A percentile compares a stretch with the other conserved stretches of the same genome.
These are phyloP conservation scores for Stropharia rugosoannulata DNA, from an alignment of 768 basidiomycete species.

Conservation along the genomic window DNA sequence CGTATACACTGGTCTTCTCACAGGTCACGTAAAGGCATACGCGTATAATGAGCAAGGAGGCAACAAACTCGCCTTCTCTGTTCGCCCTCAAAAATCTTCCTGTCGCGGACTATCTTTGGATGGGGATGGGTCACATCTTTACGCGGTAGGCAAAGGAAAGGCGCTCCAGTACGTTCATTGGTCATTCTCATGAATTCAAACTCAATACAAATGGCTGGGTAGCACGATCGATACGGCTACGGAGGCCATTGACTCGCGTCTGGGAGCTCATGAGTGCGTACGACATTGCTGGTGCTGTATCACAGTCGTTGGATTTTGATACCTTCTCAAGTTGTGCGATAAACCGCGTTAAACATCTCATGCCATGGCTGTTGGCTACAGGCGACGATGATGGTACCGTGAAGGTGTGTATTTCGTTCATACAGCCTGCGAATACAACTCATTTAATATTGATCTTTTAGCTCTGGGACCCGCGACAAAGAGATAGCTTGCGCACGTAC, in stretches of 20 bases:
- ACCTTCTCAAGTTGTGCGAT: slow-evolving; percentile 64
- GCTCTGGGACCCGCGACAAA: slow-evolving; percentile 88
- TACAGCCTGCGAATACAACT: neutral
- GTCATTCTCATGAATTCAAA: neutral
- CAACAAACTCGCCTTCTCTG: slow-evolving; percentile 53
- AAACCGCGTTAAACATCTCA: slow-evolving; percentile 77
- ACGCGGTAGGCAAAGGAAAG: slow-evolving; percentile 81
- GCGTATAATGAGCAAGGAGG: slow-evolving; percentile 72
- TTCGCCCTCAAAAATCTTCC: slow-evolving; percentile 80
- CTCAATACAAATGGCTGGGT: slow-evolving; percentile 16
- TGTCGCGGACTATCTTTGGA: slow-evolving; percentile 73
- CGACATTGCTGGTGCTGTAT: slow-evolving; percentile 22
- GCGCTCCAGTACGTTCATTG: slow-evolving; percentile 62
- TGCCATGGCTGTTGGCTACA: slow-evolving; percentile 72
- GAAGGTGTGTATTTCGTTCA: slow-evolving; percentile 53
- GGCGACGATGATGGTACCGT: slow-evolving; percentile 95
- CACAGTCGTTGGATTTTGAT: slow-evolving; percentile 23
- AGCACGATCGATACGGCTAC: slow-evolving; percentile 71
- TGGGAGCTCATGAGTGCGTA: slow-evolving; percentile 68
- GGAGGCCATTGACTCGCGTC: slow-evolving; percentile 47
- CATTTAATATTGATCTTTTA: slow-evolving; percentile 25
- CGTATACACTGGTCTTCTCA: slow-evolving; percentile 79
- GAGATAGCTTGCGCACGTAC: slow-evolving; percentile 63
- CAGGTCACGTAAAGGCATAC: slow-evolving; percentile 83
- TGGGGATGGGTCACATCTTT: slow-evolving; percentile 67